Base-by-base conservation (phyloP, 768 basidiomycete species). In the Suillus alpinus region DNA sequence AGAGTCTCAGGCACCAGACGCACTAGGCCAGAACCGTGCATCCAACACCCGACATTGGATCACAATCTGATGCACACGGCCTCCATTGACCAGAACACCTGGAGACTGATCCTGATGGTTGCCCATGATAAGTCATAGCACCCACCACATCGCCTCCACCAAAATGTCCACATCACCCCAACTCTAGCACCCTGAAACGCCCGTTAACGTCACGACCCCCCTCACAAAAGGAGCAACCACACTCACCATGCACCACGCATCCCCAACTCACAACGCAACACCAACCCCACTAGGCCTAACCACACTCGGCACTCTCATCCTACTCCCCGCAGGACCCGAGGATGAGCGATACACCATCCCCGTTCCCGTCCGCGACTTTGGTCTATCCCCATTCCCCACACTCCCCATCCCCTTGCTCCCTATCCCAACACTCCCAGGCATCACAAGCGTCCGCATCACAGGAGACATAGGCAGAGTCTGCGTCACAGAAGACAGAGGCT, bases 351-450 rank as follows among this genome's bases (percentile, higher is more conserved):
- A 89, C 40, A 77, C 73, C 87, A 89, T 89, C n/a, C 87, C 87
- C 12, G 87, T 86, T 6, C 87, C 87, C 10, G 83, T 88, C 32
- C 87, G 72, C 10, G 87, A 86, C 63, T 75, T 81, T 20, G 83
- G 84, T 16, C 77, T 73, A 37, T 69, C 71, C 20, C 55, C 44
- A 23, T 46, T 46, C 12, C 44, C 44, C 26, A 29, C 7, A 32
- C 6, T 32, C 32, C 32, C 32, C n/a, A 20, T 49, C 16, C 47
- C 44, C 6, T 26, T 18, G 29, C 26, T 29, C 26, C 10, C n/a
- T 5, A 4, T 43, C 1, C 26, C 46, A 8, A 47, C 14, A 47
- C 26, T 9, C 47, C 47, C 32, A 2, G 68, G 59, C 5, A 63
- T 61, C 43, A 62, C 53, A 31, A 72, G 6, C 10, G 68, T 66